Evolutionary conservation across 306 rosid genomes (phyloP).

Genomic region (Alnus glutinosa): DNA sequence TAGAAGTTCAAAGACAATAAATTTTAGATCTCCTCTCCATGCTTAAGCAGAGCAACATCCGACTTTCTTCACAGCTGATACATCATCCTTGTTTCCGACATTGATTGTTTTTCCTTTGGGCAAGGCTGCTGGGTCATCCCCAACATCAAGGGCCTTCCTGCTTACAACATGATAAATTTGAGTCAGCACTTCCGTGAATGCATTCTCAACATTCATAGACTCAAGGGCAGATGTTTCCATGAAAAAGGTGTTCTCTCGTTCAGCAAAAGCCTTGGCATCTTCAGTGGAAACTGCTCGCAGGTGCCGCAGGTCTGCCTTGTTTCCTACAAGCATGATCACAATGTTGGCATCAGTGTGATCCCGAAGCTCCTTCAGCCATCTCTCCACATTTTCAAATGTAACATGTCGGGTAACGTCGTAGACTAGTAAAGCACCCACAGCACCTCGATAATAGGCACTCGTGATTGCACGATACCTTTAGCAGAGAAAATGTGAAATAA

Average conservation of each 20-base stretch:
- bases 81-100: conserved; percentile 67
- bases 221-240: conserved; percentile 87
- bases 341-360: conserved; percentile 83
- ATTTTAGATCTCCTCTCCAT: conserved; percentile 10
- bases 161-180: conserved; percentile 64
- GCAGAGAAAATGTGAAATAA: conserved; percentile 13
- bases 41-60: conserved; percentile 65
- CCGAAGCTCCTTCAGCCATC: conserved; percentile 89
- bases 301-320: conserved; percentile 81
- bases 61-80: conserved; percentile 65
- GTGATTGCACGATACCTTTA: conserved; percentile 83
- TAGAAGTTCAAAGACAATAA: conserved; percentile 5
- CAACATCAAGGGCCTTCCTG: conserved; percentile 70
- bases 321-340: conserved; percentile 75
- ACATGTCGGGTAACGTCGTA: conserved; percentile 82
- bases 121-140: conserved; percentile 73
- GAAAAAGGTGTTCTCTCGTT: conserved; percentile 63
- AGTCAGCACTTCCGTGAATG: conserved; percentile 70
- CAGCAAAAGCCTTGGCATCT: conserved; percentile 59
- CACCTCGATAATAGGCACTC: conserved; percentile 79
- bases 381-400: conserved; percentile 75
- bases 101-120: conserved; percentile 72
- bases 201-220: conserved; percentile 68
- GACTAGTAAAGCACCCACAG: conserved; percentile 83
- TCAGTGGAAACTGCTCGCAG: conserved; percentile 66